phyloP scores from a whole-genome alignment of 108 stramenopile genomes.

The Nannochloropsis salina region DNA sequence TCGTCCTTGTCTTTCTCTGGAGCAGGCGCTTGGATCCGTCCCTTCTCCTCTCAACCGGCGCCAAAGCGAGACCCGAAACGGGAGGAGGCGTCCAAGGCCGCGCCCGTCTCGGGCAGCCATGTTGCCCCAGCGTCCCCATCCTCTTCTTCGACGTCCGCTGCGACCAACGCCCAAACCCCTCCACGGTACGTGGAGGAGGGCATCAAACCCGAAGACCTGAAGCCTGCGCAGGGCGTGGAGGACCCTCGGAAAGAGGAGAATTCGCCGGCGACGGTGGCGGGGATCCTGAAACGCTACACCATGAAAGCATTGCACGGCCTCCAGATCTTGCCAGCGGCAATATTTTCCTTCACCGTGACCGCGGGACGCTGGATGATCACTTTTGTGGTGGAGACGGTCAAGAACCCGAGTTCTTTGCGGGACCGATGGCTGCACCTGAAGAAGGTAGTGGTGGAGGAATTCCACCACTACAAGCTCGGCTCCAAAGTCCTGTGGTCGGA shows the following conservation, averaged over 20 bases:
- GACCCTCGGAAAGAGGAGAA: slow-evolving; percentile 14
- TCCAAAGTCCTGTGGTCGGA: slow-evolving; percentile 87
- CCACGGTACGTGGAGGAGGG: slow-evolving; percentile 10
- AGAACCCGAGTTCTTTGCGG: slow-evolving; percentile 34
- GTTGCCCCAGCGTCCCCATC: neutral
- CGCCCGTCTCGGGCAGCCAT: neutral
- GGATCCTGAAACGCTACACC: neutral
- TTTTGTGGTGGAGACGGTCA: neutral
- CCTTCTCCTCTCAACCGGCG: neutral
- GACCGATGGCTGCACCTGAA: slow-evolving; percentile 59
- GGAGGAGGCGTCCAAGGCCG: slow-evolving; percentile 12
- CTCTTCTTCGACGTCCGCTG: neutral
- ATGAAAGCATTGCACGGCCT: neutral
- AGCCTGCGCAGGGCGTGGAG: neutral
- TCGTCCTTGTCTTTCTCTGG: no score
- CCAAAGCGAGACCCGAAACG: neutral
- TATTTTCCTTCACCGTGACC: neutral
- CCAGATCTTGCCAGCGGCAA: neutral
- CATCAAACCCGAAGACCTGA: neutral
- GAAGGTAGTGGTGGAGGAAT: slow-evolving; percentile 58
- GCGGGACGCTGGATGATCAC: neutral
- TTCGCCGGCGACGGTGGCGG: neutral
- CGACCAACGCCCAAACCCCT: neutral
- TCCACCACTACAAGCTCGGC: slow-evolving; percentile 89
- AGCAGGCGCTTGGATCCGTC: no score